A percentile compares a stretch with the other conserved stretches of the same genome.
These are phyloP conservation scores for Arthrobotrys megalospora DNA, from an alignment of 2,329 filamentous ascomycete genomes.

Conservation along the genomic window DNA sequence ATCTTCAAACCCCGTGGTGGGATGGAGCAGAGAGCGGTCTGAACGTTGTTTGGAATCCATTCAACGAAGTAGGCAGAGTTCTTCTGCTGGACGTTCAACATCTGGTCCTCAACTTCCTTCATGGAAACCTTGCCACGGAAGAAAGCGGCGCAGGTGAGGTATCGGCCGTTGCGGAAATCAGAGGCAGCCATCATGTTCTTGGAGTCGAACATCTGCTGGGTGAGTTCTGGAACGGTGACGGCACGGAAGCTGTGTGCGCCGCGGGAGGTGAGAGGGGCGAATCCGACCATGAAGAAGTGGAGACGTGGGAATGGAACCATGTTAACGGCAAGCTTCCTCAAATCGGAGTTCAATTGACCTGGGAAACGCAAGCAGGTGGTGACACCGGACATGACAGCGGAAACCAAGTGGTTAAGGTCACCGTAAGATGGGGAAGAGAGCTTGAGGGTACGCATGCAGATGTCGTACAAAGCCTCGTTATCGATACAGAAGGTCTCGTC, in stretches of 20 bases:
- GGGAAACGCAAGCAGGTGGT: slow-evolving; percentile 99
- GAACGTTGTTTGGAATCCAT: slow-evolving; percentile 99
- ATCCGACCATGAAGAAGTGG: slow-evolving; percentile 99
- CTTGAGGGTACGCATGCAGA: slow-evolving; percentile 99
- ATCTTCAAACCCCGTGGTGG: slow-evolving; percentile 98
- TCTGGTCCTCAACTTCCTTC: slow-evolving; percentile 99
- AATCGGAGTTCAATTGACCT: slow-evolving; percentile 99
- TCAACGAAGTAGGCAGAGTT: slow-evolving; percentile 99
- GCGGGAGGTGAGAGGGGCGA: slow-evolving; percentile 96
- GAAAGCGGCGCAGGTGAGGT: slow-evolving; percentile 99
- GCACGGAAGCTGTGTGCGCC: slow-evolving; percentile 96
- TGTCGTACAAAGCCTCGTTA: slow-evolving; percentile 99
- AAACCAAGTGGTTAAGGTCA: slow-evolving; percentile 99
- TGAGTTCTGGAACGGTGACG: slow-evolving; percentile 96
- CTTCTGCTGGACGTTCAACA: slow-evolving; percentile 99
- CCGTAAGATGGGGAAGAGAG: slow-evolving; percentile 98
- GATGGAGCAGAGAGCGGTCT: slow-evolving; percentile 99
- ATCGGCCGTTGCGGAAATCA: slow-evolving; percentile 99
- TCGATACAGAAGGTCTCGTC: slow-evolving; percentile 99
- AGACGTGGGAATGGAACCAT: slow-evolving; percentile 99
- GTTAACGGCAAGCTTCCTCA: slow-evolving; percentile 99
- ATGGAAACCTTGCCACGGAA: slow-evolving; percentile 99
- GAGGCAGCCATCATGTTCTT: slow-evolving; percentile 99
- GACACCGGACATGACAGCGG: slow-evolving; percentile 99
- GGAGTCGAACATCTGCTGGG: slow-evolving; percentile 99